Evolutionary conservation across 805 yeast genomes (phyloP), one percentile per base, ranked within the genome.

Genomic region (Phaffomyces thermotolerans): DNA sequence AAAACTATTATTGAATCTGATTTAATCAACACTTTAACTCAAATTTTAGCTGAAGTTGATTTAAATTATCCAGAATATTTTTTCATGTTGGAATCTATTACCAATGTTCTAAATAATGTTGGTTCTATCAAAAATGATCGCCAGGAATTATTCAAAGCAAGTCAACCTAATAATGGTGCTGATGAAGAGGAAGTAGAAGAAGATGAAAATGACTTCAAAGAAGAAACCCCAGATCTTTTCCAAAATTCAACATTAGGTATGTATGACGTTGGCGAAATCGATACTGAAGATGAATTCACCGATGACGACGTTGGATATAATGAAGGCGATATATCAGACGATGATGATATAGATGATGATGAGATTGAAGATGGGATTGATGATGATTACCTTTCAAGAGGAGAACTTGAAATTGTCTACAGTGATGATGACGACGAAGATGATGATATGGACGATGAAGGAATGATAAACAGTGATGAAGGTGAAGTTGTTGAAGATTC

Each of bases 191-290:
- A 76, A 24, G 75, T 69, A 14, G 76, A 67, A 15, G 75, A 64
- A 18, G 72, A 65, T 18, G 85, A 78, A n/a, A 78, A 74, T 24
- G 87, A 81, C 32, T 69, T 67, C 35, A 66, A 67, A 18, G 79
- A 75, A 32, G 95, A 87, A 42, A 77, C 89, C 0, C 89, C 95
- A 0, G 90, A 90, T 59, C 68, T 90, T 56, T 79, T 91, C 62
- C 70, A 83, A 34, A 90, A 93, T 58, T 90, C 97, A 0, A 86
- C 97, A 0, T 69, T 91, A 34, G 97, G 96, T 2, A 90, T 91
- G 95, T 91, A 84, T 59, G 97, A 91, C 53, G 81, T 85, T 34
- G 85, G 74, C 30, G 93, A 82, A 41, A 73, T 76, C 31, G 83
- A 78, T 49, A 76, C 76, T 36, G 84, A 79, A 30, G 83, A 76